Base-by-base conservation (phyloP, 192 early-diverging fungal genomes). In the Mortierella antarctica region DNA sequence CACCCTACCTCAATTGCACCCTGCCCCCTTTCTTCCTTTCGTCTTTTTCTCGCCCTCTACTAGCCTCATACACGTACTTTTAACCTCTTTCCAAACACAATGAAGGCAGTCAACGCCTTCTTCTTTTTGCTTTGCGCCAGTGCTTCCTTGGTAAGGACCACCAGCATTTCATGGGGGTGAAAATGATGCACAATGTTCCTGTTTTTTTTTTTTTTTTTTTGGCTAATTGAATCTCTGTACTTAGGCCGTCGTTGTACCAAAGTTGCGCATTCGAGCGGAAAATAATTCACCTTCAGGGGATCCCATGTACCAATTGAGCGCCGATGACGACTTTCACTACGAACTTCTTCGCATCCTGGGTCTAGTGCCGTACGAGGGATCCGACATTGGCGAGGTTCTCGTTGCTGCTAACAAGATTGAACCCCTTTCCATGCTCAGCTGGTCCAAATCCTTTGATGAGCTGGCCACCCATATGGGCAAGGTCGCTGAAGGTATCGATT, bases 321-420 rank as follows among this genome's bases (percentile, higher is more conserved):
- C 41, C 56, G 66, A 67, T 48, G 44, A 40, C 47, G 66, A 67
- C 55, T 67, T 67, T 21, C 66, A 67, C 66, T 67, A 57, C 45
- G 66, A 67, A 39, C 53, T 67, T 67, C 66, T 67, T 48, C 66
- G 66, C 66, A 46, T 67, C 55, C 44, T 67, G 66, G 55, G 66
- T 44, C 4, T 67, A 57, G 66, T 54, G 54, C 66, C 66, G 46
- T 67, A 67, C 66, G 55, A 67, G 44, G 66, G 66, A 56, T 67
- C 66, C 23, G 66, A 67, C 46, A 67, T 67, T 56, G 66, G 66
- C 66, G 66, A 67, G 56, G 66, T 67, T 57, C 66, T 67, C 66
- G 66, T 67, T 54, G 66, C 66, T 67, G 53, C 66, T 23, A 57
- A 57, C 23, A 56, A 67, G 56, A 67, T 67, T 46, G 46, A 56